A percentile compares a stretch with the other conserved stretches of the same genome.
phyloP scores from a whole-genome alignment of 2,329 filamentous ascomycete species.

The Pseudogymnoascus sp. region DNA sequence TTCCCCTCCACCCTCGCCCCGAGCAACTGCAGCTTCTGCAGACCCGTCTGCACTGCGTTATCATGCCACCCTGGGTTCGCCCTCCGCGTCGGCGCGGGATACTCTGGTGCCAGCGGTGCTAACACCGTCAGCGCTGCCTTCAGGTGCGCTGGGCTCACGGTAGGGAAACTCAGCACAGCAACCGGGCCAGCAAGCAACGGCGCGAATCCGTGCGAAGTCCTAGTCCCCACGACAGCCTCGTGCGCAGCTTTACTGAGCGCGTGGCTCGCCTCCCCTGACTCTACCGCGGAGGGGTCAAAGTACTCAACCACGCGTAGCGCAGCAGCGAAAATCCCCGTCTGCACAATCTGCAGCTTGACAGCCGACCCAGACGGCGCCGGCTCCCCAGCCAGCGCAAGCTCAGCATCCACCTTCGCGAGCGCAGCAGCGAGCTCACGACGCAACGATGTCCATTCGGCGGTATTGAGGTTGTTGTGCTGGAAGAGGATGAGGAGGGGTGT shows the following conservation, averaged over 20 bases:
- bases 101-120: conserved; percentile 60
- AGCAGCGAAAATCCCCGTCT: conserved; percentile 81
- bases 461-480: conserved; percentile 67
- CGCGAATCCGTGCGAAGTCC: conserved; percentile 53
- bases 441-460: conserved; percentile 58
- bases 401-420: conserved; percentile 54
- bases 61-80: conserved; percentile 78
- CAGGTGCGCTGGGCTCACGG: conserved; percentile 75
- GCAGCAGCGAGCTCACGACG: conserved; percentile 54
- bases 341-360: conserved; percentile 73
- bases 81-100: conserved; percentile 69
- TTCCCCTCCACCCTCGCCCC: conserved; percentile 79
- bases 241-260: conserved; percentile 43
- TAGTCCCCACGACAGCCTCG: conserved; percentile 33
- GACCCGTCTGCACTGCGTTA: conserved; percentile 63
- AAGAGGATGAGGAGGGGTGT: conserved; percentile 63
- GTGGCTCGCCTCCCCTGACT: conserved; percentile 38
- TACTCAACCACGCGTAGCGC: conserved; percentile 83
- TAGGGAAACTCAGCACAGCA: conserved; percentile 70
- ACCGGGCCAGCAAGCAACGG: conserved; percentile 76
- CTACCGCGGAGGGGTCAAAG: conserved; percentile 47
- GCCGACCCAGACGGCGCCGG: conserved; percentile 40
- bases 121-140: conserved; percentile 74
- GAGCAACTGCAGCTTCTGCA: conserved; percentile 81
- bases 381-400: conserved; percentile 35